These are phyloP conservation scores for Diutina neorugosa DNA, from an alignment of 1,139 yeast genomes.

Conservation along the genomic window DNA sequence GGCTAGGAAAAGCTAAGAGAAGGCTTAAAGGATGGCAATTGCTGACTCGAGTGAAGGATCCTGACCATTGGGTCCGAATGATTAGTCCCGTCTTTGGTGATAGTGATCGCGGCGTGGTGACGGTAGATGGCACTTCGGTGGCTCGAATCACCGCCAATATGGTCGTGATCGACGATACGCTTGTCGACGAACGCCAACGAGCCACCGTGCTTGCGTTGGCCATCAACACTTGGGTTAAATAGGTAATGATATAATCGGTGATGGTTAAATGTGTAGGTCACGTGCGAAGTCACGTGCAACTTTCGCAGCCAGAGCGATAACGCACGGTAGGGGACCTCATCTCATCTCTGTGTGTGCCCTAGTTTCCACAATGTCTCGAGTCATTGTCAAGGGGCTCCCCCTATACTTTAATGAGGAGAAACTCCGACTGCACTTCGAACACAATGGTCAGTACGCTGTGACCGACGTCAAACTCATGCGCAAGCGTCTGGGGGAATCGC, in stretches of 20 bases:
- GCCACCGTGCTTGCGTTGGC: conserved; percentile 1
- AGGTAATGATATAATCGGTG: no score
- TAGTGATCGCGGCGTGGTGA: background rate
- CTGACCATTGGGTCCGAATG: background rate
- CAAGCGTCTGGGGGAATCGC: conserved; percentile 71
- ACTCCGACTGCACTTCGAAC: conserved; percentile 54
- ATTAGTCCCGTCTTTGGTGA: background rate
- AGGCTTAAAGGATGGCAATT: background rate
- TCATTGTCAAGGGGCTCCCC: conserved; percentile 92
- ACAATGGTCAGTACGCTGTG: conserved; percentile 39
- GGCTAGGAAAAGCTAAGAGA: background rate
- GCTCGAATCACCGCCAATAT: background rate
- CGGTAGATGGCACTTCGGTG: background rate
- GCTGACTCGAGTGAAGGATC: background rate
- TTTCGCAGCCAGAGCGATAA: no score
- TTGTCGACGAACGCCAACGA: background rate
- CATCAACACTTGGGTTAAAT: background rate
- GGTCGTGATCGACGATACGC: background rate
- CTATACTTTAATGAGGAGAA: conserved; percentile 67
- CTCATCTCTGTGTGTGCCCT: no score
- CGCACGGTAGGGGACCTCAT: background rate
- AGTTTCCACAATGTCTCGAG: conserved; percentile 57
- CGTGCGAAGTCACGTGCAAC: no score
- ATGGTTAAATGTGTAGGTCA: no score
- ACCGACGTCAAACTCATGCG: conserved; percentile 84